phyloP scores from a whole-genome alignment of 768 basidiomycete genomes.

The Tephrocybe rancida region DNA sequence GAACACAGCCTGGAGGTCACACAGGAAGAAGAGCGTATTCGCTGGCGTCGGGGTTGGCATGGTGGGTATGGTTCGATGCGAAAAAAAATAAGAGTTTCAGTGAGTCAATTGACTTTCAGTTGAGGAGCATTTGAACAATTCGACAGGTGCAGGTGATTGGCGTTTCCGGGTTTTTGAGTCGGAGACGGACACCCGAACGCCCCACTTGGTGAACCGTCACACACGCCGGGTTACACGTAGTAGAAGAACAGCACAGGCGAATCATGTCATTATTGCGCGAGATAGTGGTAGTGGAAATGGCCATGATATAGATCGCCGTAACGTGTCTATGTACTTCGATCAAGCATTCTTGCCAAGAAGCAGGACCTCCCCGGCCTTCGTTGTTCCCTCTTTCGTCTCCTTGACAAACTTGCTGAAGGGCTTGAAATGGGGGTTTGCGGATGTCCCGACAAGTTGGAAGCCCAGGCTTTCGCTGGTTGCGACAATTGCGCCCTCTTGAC shows the following conservation, averaged over 20 bases:
- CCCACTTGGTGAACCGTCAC: neutral
- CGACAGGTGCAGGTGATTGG: neutral
- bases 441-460: slow-evolving; percentile 75
- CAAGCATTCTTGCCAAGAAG: slow-evolving; percentile 8
- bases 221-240: no score
- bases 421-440: slow-evolving; percentile 68
- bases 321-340: neutral
- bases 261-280: neutral
- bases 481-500: slow-evolving; percentile 73
- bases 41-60: slow-evolving; percentile 20
- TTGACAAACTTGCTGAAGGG: slow-evolving; percentile 73
- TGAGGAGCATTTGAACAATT: neutral
- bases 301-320: neutral
- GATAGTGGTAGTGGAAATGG: neutral
- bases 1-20: slow-evolving; percentile 21
- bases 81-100: neutral
- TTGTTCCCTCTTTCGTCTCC: slow-evolving; percentile 71
- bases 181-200: neutral
- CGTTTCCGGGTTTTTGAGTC: neutral
- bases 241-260: no score
- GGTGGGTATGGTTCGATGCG: slow-evolving; percentile 6
- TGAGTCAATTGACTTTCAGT: neutral
- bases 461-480: slow-evolving; percentile 81
- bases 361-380: slow-evolving; percentile 35
- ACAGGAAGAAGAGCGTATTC: slow-evolving; percentile 20